Conservation (phyloP, 257 asterid genomes). For the Salvia hispanica region DNA sequence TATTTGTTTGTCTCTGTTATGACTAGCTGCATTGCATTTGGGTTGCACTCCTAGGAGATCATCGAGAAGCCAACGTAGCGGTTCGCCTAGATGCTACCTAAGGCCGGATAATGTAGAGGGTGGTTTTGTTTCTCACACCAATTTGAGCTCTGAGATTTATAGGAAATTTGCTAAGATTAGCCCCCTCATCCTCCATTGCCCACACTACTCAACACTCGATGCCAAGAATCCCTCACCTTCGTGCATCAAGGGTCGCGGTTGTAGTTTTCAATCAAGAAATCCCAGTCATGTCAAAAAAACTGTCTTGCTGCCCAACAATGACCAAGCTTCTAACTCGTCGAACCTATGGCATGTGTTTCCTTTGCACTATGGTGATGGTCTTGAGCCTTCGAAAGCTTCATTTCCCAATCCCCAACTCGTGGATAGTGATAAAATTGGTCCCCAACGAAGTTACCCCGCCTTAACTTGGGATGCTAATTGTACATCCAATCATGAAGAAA, state of each 20-base stretch:
- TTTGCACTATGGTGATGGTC: slow-evolving; percentile 44
- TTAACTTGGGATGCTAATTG: slow-evolving; percentile 21
- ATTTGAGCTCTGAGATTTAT: slow-evolving; percentile 34
- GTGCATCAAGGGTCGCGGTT: slow-evolving; percentile 21
- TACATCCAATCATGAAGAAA: slow-evolving; percentile 34
- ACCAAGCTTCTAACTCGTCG: slow-evolving; percentile 33
- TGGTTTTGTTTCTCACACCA: slow-evolving; percentile 37
- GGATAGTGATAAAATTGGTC: slow-evolving; percentile 34
- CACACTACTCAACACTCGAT: slow-evolving; percentile 30
- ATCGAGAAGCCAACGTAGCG: slow-evolving; percentile 82
- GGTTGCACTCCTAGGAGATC: slow-evolving; percentile 87
- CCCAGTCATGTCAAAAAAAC: slow-evolving; percentile 21
- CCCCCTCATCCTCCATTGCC: slow-evolving; percentile 42
- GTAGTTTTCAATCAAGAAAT: slow-evolving; percentile 24
- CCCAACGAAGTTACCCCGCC: slow-evolving; percentile 25
- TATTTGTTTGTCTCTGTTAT: slow-evolving; percentile 19
- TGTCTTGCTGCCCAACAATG: slow-evolving; percentile 34
- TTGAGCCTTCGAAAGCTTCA: slow-evolving; percentile 36
- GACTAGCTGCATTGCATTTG: slow-evolving; percentile 85
- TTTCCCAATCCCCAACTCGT: slow-evolving; percentile 31
- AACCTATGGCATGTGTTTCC: slow-evolving; percentile 68
- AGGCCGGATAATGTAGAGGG: slow-evolving; percentile 46
- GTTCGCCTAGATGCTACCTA: slow-evolving; percentile 60
- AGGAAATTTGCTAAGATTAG: slow-evolving; percentile 37
- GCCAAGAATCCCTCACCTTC: slow-evolving; percentile 32